phyloP scores from a whole-genome alignment of 2,329 filamentous ascomycete genomes.

The Fusarium tjaetaba region DNA sequence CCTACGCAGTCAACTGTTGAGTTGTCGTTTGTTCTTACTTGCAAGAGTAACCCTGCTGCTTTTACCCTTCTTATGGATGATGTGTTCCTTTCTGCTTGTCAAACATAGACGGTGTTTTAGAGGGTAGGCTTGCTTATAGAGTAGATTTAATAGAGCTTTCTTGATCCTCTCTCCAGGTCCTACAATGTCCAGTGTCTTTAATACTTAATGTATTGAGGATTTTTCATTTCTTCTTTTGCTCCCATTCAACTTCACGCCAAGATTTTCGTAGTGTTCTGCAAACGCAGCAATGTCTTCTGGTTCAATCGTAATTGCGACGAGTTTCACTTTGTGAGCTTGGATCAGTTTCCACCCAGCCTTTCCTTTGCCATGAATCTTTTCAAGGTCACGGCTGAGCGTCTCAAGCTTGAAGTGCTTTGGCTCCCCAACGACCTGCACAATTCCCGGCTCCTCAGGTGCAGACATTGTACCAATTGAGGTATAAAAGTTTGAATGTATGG shows the following conservation, averaged over 20 bases:
- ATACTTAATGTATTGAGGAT: too few species aligned
- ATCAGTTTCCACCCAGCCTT: not conserved
- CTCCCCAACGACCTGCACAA: not conserved
- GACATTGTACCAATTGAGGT: fast-evolving
- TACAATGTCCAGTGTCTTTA: not conserved
- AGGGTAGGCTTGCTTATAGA: not conserved
- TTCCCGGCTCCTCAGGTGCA: not conserved
- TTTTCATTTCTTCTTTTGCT: too few species aligned
- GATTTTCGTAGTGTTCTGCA: not conserved
- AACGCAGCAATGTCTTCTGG: not conserved
- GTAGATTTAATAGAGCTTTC: not conserved
- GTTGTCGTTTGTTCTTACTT: constrained; percentile 11
- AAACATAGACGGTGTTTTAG: not conserved
- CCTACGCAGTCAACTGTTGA: not conserved
- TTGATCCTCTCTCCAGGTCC: not conserved
- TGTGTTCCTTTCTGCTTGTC: not conserved
- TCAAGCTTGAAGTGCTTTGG: not conserved
- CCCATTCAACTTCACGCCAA: not conserved
- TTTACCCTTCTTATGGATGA: constrained; percentile 24
- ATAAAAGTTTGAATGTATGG: fast-evolving
- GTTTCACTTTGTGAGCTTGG: not conserved
- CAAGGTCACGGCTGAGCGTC: not conserved
- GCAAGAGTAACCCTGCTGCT: not conserved
- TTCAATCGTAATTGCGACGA: not conserved
- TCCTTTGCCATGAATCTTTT: not conserved